phyloP scores from a whole-genome alignment of 441 rosid species.

The Geranium incanum region DNA sequence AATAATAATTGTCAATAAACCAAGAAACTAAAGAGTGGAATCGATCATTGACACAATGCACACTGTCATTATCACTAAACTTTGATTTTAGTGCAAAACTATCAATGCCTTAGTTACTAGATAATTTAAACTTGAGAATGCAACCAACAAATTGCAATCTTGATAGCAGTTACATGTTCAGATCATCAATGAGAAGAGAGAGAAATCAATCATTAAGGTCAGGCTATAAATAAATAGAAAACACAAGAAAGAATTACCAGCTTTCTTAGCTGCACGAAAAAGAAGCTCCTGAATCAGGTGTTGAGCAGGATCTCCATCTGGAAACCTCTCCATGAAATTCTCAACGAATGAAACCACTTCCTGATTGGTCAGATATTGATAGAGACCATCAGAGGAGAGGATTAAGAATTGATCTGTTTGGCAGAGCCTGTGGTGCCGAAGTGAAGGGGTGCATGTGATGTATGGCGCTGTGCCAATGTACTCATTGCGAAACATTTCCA shows the following conservation, averaged over 20 bases:
- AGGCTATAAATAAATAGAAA: too few relatives aligned
- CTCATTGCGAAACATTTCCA: constrained; percentile 86
- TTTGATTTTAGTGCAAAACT: too few relatives aligned
- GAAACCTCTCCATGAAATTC: constrained; percentile 80
- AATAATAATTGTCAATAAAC: too few relatives aligned
- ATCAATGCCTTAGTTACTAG: too few relatives aligned
- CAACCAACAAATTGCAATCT: too few relatives aligned
- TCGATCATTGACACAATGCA: too few relatives aligned
- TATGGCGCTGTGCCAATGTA: constrained; percentile 87
- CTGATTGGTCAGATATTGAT: constrained; percentile 85
- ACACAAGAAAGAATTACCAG: constrained; percentile 41
- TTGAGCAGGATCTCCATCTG: constrained; percentile 97
- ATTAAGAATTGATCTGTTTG: constrained; percentile 80
- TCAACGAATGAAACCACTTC: constrained; percentile 80
- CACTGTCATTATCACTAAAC: too few relatives aligned
- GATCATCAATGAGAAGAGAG: too few relatives aligned
- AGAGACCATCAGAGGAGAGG: constrained; percentile 92
- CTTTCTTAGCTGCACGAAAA: constrained; percentile 88
- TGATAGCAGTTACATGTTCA: too few relatives aligned
- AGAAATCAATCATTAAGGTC: too few relatives aligned
- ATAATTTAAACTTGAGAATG: too few relatives aligned
- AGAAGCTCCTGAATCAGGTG: constrained; percentile 85
- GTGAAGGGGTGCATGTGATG: constrained; percentile 76
- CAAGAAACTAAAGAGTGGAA: too few relatives aligned
- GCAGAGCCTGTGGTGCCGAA: constrained; percentile 66